Conservation (phyloP, 441 rosid genomes). For the Biscutella laevigata region DNA sequence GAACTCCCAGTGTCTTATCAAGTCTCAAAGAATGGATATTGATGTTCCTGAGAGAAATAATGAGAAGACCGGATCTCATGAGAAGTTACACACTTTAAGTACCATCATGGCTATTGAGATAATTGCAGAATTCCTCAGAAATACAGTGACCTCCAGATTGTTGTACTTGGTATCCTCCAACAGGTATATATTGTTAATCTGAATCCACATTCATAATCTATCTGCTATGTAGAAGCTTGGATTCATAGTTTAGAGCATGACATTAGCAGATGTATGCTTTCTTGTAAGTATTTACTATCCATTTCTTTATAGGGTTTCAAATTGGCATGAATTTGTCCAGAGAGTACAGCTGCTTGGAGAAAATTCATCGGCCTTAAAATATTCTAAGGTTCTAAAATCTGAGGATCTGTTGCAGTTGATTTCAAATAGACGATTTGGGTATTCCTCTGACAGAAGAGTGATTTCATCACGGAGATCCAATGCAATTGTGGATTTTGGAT, state of each 20-base stretch:
- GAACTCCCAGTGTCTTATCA: conserved; percentile 42
- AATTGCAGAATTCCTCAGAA: conserved; percentile 41
- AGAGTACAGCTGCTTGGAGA: conserved; percentile 42
- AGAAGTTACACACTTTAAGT: conserved; percentile 45
- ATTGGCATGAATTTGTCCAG: conserved; percentile 47
- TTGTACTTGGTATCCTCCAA: conserved; percentile 44
- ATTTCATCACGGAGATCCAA: conserved; percentile 37
- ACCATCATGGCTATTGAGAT: conserved; percentile 51
- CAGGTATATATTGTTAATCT: conserved; percentile 35
- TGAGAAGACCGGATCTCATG: conserved; percentile 36
- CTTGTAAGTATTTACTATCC: not conserved
- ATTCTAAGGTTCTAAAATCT: conserved; percentile 32
- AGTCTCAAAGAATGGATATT: conserved; percentile 49
- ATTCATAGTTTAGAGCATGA: not conserved
- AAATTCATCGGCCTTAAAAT: conserved; percentile 38
- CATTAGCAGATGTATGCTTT: conserved; percentile 8
- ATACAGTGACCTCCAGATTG: conserved; percentile 51
- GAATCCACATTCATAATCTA: not conserved
- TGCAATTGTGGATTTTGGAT: conserved; percentile 45
- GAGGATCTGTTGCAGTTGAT: conserved; percentile 41
- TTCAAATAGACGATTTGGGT: conserved; percentile 31
- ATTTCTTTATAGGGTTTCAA: conserved; percentile 34
- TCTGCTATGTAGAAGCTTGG: not conserved
- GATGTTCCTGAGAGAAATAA: conserved; percentile 33
- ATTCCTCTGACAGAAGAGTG: conserved; percentile 37